phyloP scores from a whole-genome alignment of 768 basidiomycete genomes.

The Boletus vermiculosoides region DNA sequence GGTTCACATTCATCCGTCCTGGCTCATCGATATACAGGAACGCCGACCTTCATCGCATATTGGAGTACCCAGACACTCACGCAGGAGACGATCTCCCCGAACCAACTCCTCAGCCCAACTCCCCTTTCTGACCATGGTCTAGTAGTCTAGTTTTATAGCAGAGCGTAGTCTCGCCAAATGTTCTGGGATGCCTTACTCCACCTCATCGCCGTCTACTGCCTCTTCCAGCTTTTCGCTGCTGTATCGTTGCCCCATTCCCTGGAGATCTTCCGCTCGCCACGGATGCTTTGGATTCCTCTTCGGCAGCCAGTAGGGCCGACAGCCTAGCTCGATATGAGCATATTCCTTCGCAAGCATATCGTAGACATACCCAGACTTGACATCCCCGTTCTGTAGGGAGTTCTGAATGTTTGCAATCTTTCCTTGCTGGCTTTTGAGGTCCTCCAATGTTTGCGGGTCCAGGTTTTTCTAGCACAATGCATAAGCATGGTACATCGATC shows the following conservation, averaged over 20 bases:
- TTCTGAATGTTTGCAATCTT: slow-evolving; percentile 54
- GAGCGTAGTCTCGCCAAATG: background rate
- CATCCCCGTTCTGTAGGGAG: slow-evolving; percentile 56
- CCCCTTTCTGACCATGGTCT: slow-evolving; percentile 3
- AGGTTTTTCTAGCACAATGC: slow-evolving; percentile 58
- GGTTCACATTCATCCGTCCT: background rate
- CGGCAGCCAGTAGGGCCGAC: slow-evolving; percentile 43
- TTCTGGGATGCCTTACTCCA: slow-evolving; percentile 1
- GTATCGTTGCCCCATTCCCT: slow-evolving; percentile 22
- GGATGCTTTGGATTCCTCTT: slow-evolving; percentile 37
- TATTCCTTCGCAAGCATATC: background rate
- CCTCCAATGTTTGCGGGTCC: slow-evolving; percentile 67
- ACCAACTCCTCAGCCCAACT: slow-evolving; percentile 12
- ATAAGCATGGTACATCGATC: slow-evolving; percentile 6
- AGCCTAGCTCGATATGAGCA: slow-evolving; percentile 32
- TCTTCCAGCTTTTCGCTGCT: slow-evolving; percentile 37
- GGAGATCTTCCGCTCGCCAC: slow-evolving; percentile 18
- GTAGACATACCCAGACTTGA: slow-evolving; percentile 52
- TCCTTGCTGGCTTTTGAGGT: slow-evolving; percentile 60
- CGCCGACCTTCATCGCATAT: slow-evolving; percentile 50
- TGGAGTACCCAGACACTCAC: slow-evolving; percentile 46
- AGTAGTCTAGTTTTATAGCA: slow-evolving; percentile 5
- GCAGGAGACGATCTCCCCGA: slow-evolving; percentile 2
- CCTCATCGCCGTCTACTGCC: slow-evolving; percentile 35
- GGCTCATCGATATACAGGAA: slow-evolving; percentile 40